Evolutionary conservation across 2,329 filamentous ascomycete genomes (phyloP), one percentile per base, ranked within the genome.

Genomic region (Alternaria incomplexa): DNA sequence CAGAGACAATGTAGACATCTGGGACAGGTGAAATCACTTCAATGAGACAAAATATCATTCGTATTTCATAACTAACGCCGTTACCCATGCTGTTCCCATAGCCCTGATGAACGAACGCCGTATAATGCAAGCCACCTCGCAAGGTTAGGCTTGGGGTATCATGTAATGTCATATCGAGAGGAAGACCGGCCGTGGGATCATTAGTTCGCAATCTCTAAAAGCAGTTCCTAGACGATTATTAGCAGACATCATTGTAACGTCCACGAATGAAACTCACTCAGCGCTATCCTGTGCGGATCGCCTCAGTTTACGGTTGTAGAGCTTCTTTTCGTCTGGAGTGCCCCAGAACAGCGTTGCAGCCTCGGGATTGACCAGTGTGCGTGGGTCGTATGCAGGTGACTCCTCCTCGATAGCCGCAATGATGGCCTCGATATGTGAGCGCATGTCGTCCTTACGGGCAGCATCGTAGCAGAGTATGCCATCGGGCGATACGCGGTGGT

Each of bases 341-440:
- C 93, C 93, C 95, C 96, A 99, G 76, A 91, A 96, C 48, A 98
- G 83, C 78, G 90, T 92, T 44, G 91, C 90, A 3, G 94, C 93
- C 73, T 97, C 94, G 0, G 90, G 91, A 67, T 97, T 91, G 40
- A 98, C 93, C 30, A 93, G 87, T 11, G 92, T 94, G 48, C 95
- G 87, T 1, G 96, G 96, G 76, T 99, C 96, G 75, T 97, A 98
- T 0, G 91, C 90, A 0, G 94, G 93, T 2, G 89, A 86, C 63
- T 96, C 93, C 59, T 98, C 94, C 75, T 97, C 93, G n/a, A 98
- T 84, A 1, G 90, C 87, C 7, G 87, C 85, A 65, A 97, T 88
- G 59, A 98, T 91, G 5, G 91, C 91, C 58, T 96, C 90, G 46
- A 99, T 90, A 70, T 98, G 95, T 4, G 90, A 89, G 63, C 87